Conservation (phyloP, 2,329 filamentous ascomycete species). For the Lithohypha guttulata region DNA sequence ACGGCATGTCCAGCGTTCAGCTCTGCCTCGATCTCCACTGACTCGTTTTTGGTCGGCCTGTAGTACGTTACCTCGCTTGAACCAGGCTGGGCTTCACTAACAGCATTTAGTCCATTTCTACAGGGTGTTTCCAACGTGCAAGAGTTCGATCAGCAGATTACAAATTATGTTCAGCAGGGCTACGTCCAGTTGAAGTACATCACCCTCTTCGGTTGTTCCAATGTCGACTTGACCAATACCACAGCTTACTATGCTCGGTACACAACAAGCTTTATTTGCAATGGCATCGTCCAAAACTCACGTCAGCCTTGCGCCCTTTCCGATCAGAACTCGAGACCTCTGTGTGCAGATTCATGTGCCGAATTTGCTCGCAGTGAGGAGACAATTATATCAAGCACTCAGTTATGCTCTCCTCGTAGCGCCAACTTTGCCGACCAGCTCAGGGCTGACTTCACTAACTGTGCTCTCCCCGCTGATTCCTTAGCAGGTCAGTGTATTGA, state of each 20-base stretch:
- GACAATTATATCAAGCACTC: constrained; percentile 62
- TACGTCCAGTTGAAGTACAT: constrained; percentile 77
- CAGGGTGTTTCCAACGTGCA: constrained; percentile 62
- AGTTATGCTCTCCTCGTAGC: constrained; percentile 59
- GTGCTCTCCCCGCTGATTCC: constrained; percentile 69
- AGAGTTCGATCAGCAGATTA: constrained; percentile 68
- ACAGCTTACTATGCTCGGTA: constrained; percentile 83
- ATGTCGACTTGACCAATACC: constrained; percentile 66
- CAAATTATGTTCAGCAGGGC: constrained; percentile 58
- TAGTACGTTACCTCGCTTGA: constrained; percentile 47
- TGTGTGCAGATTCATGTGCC: constrained; percentile 85
- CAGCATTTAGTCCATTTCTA: constrained; percentile 62
- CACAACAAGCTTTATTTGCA: constrained; percentile 85
- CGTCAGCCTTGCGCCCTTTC: constrained; percentile 57
- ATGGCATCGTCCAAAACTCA: constrained; percentile 86
- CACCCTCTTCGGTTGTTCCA: constrained; percentile 66
- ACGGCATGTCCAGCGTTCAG: constrained; percentile 62
- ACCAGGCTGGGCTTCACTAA: constrained; percentile 22
- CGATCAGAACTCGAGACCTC: constrained; percentile 53
- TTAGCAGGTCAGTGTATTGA: constrained; percentile 64
- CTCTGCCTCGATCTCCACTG: constrained; percentile 59
- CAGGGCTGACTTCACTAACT: constrained; percentile 83
- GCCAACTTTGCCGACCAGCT: constrained; percentile 63
- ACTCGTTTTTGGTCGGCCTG: constrained; percentile 44
- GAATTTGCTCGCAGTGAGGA: constrained; percentile 82